Evolutionary conservation across 1,284 basidiomycete genomes (phyloP), one percentile per base, ranked within the genome.

Genomic region (Ceratobasidium sp.): DNA sequence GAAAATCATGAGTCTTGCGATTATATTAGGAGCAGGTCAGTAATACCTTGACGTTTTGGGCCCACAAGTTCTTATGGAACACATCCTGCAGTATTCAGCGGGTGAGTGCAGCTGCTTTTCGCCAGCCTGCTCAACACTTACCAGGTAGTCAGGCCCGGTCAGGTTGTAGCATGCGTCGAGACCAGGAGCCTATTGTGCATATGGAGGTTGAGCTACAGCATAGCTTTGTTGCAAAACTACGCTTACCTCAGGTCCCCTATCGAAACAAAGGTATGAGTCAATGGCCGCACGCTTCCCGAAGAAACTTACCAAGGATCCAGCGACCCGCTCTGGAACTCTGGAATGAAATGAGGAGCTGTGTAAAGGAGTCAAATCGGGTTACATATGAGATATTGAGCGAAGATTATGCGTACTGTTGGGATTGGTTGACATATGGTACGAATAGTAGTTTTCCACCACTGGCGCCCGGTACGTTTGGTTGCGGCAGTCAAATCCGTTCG

Each of bases 1-100:
- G 40, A 16, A 6, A 33, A 23, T n/a, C 8, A 8, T 44, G 14
- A 18, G 38, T 8, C 58, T 28, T 28, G 23, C 14, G 4, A 14
- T 8, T 28, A 44, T 21, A 25, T 44, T 38, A 46, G 12, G 16
- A 2, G 12, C 14, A 38, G 14, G 3, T 33, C 16, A 2, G n/a
- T n/a, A 6, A 86, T 66, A 92, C 75, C 77, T 92, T 92, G 4
- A 86, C 88, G 78, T 92, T 92, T 49, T 86, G 84, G 5, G 90
- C 89, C 89, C 89, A 92, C 60, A 91, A 82, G 61, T 90, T 83
- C 66, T 87, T 83, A 77, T 92, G 87, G 79, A 90, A 92, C 1
- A 92, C 90, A 53, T 86, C 88, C 79, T 88, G n/a, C 4, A 69
- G 23, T 28, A 3, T 28, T 25, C 23, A 14, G 18, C 18, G 23